These are phyloP conservation scores for Sanghuangporus sanghuang DNA, from an alignment of 1,284 basidiomycete species.

Conservation along the genomic window DNA sequence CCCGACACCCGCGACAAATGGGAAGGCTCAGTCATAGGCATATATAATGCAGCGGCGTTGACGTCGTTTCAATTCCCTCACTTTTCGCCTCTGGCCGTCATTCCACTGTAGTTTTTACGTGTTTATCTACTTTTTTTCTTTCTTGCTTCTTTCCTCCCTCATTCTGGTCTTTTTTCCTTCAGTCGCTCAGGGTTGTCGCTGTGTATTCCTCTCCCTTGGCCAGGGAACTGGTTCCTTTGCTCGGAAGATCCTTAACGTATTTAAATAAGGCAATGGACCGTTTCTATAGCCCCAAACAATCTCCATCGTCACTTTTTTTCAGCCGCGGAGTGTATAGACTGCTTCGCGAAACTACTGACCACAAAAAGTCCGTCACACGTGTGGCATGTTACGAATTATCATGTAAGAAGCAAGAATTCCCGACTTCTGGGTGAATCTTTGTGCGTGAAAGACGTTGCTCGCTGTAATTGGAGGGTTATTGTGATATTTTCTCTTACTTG, in stretches of 20 bases:
- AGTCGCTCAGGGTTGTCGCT: neutral
- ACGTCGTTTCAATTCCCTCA: slow-evolving; percentile 1
- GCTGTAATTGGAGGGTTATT: slow-evolving; percentile 1
- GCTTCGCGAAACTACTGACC: neutral
- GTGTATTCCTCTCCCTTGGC: neutral
- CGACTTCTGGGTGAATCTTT: neutral
- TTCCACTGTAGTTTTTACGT: slow-evolving; percentile 12
- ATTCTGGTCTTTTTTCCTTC: neutral
- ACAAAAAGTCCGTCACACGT: neutral
- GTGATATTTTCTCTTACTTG: neutral
- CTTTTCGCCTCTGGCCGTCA: neutral
- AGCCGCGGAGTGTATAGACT: neutral
- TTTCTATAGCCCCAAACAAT: slow-evolving; percentile 1
- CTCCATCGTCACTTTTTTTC: neutral
- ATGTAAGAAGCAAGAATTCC: neutral
- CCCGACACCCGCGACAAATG: slow-evolving; percentile 17
- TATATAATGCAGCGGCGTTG: slow-evolving; percentile 1
- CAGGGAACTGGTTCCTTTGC: neutral
- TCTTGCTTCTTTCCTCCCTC: slow-evolving; percentile 2
- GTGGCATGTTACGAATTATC: neutral
- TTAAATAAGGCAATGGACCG: slow-evolving; percentile 8
- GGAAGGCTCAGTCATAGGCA: slow-evolving; percentile 14
- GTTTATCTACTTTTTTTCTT: slow-evolving; percentile 10
- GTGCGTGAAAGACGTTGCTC: neutral
- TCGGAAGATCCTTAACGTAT: neutral